Evolutionary conservation across 805 yeast genomes (phyloP).

Genomic region (Osmozyma mogii): DNA sequence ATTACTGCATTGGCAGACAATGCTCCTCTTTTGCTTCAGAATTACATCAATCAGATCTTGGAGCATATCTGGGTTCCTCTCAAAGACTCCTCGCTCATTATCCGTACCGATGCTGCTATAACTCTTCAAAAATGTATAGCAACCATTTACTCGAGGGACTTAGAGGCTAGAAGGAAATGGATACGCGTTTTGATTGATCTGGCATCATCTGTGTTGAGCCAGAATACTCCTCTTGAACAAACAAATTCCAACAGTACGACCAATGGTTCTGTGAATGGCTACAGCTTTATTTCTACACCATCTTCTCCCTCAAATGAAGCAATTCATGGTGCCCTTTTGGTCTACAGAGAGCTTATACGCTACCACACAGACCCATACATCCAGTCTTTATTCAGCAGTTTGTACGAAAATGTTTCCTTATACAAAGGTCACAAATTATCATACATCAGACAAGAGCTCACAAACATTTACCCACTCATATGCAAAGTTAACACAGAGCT

Average conservation of each 20-base stretch:
- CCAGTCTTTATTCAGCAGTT: conserved; percentile 62
- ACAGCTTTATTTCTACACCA: conserved; percentile 5
- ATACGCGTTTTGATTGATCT: conserved; percentile 61
- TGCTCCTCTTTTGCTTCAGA: conserved; percentile 76
- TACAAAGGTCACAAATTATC: conserved; percentile 73
- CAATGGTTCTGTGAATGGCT: conserved; percentile 3
- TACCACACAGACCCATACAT: conserved; percentile 65
- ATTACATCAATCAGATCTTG: conserved; percentile 68
- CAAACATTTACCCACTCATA: conserved; percentile 71
- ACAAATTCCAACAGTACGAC: conserved; percentile 4
- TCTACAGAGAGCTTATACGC: conserved; percentile 67
- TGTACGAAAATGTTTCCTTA: conserved; percentile 64
- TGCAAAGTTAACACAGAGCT: conserved; percentile 69
- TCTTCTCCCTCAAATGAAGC: conserved; percentile 43
- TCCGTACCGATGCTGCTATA: conserved; percentile 78
- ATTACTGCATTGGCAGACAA: conserved; percentile 78
- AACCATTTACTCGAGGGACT: conserved; percentile 74
- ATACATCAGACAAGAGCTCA: conserved; percentile 76
- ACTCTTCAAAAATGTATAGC: conserved; percentile 71
- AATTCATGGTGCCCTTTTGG: conserved; percentile 81
- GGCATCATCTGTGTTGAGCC: conserved; percentile 53
- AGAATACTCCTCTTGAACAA: conserved; percentile 10
- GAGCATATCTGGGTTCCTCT: conserved; percentile 84
- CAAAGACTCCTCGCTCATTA: conserved; percentile 65
- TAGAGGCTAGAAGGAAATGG: conserved; percentile 65